phyloP scores from a whole-genome alignment of 345 rosid genomes.

The Pugionium cornutum region DNA sequence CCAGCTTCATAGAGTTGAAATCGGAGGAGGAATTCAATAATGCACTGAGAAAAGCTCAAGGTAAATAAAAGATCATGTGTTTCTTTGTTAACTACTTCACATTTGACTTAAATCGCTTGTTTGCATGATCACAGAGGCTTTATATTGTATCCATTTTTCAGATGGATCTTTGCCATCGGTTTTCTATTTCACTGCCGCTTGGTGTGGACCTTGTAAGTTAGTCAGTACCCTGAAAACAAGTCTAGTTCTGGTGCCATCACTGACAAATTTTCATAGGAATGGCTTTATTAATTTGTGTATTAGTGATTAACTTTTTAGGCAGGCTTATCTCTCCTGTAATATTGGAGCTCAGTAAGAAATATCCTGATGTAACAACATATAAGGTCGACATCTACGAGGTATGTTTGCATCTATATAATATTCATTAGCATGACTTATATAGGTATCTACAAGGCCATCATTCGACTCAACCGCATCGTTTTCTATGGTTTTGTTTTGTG shows the following conservation, averaged over 20 bases:
- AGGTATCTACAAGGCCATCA: not conserved
- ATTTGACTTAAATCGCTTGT: not conserved
- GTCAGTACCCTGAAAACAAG: not conserved
- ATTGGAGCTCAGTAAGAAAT: constrained; percentile 53
- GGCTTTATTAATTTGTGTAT: constrained; percentile 5
- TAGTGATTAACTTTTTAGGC: constrained; percentile 46
- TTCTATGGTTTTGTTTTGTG: constrained; percentile 2
- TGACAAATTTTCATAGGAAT: not conserved
- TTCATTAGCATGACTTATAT: not conserved
- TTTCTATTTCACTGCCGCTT: constrained; percentile 76
- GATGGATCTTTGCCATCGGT: constrained; percentile 63
- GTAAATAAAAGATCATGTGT: constrained; percentile 40
- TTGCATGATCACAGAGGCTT: not conserved
- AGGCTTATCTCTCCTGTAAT: constrained; percentile 65
- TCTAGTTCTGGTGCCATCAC: not conserved
- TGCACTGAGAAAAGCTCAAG: constrained; percentile 53
- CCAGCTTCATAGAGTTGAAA: constrained; percentile 48
- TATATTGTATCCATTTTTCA: constrained; percentile 25
- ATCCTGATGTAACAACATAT: constrained; percentile 62
- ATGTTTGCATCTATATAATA: constrained; percentile 1
- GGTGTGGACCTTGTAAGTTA: constrained; percentile 94
- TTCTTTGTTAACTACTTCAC: constrained; percentile 8
- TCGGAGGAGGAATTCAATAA: constrained; percentile 59
- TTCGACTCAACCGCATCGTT: not conserved
- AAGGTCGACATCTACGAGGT: constrained; percentile 88